Evolutionary conservation across 768 basidiomycete genomes (phyloP), one percentile per base, ranked within the genome.

Genomic region (Leccinum incarnatum): DNA sequence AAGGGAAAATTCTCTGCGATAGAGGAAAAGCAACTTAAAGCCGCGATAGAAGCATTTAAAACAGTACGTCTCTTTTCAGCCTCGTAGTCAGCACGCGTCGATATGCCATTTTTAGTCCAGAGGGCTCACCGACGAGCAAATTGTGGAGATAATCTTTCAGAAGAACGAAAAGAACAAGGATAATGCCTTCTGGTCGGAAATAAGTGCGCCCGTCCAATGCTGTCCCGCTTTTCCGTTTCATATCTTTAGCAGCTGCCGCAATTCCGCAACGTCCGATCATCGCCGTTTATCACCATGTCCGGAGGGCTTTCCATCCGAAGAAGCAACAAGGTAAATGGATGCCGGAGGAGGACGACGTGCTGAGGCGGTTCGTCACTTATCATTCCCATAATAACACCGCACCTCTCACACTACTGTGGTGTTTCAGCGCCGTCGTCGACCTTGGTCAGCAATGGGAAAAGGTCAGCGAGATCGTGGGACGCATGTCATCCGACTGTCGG

Each of bases 1-100:
- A 92, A 92, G 72, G 91, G 91, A 14, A 93, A 91, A 68, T 94
- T 94, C 66, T 91, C 90, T 25, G 83, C 86, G 0, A 84, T 85
- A 45, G 91, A 94, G 67, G 88, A 86, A 57, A 79, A 84, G 25
- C 86, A 86, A 61, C 72, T 93, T 1, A 79, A 75, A 61, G 70
- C 72, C 14, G 91, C 90, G 7, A 84, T 93, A 36, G 84, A 87
- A 56, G 71, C 74, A 9, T 91, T 86, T 68, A 80, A 81, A 55
- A 64, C 71, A 19, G 89, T 89, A 65, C 51, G 85, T 76, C 19
- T 17, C 50, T 54, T 56, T 21, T 29, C 19, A 50, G 30, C 42
- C 27, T 23, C 34, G 27, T 15, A 55, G 53, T 52, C 29, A 23
- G 47, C n/a, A 42, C 40, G 4, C 11, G 48, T 27, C 55, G 4